Evolutionary conservation across 2,329 filamentous ascomycete species (phyloP), one percentile per base, ranked within the genome.

Genomic region (Paraphaeosphaeria sporulosa): DNA sequence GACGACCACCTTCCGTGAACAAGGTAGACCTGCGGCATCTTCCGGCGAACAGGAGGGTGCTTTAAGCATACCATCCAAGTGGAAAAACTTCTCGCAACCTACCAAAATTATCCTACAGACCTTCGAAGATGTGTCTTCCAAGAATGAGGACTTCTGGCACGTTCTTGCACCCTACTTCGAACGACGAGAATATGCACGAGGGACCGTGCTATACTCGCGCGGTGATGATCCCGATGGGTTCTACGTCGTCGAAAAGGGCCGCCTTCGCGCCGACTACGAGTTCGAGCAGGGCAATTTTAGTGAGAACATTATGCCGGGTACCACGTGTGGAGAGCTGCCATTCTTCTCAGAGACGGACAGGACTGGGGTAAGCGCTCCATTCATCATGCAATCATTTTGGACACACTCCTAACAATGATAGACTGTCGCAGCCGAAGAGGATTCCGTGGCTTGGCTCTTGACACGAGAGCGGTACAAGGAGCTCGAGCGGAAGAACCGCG

Each of bases 111-210:
- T 99, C 77, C 85, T 99, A 25, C 94, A 97, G 75, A 92, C 95
- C n/a, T 98, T 99, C 80, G 90, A 95, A 73, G 91, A 93, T 47
- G 82, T 97, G 13, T 96, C 92, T 54, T 83, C 88, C 55, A 89
- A 91, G 76, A 95, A 94, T 72, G 93, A 97, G 76, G 94, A 97
- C 77, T 98, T 98, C 75, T 99, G 95, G 95, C 94, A 94, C 78
- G 87, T 87, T 1, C 89, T 89, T 0, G 87, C 87, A 4, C 82
- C 86, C 0, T 98, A 91, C 80, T 97, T 99, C 73, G 80, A 82
- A 42, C 87, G 87, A 47, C 86, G 86, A 63, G 87, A 90, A 61
- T 92, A 90, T 64, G 67, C 84, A 0, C 85, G 88, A 0, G 93
- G 92, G 3, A 89, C 89, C 0, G 83, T 92, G 3, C 81, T 99